Conservation (phyloP, 768 basidiomycete genomes). For the Pleurotus pulmonarius region DNA sequence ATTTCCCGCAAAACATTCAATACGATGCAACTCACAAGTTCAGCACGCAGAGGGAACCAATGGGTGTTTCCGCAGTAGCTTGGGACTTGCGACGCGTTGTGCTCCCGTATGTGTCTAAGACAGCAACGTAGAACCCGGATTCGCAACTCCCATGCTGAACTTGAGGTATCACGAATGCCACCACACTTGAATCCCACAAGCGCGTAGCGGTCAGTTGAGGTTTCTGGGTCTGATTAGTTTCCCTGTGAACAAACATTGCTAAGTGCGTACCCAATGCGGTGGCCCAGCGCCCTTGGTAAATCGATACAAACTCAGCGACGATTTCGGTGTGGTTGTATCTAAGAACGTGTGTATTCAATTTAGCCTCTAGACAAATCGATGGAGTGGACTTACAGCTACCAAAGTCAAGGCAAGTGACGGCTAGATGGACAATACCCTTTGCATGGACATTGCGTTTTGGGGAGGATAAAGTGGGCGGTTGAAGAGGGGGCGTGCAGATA, state of each 20-base stretch:
- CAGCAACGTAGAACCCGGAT: conserved; percentile 39
- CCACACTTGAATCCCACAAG: conserved; percentile 37
- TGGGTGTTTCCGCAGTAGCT: conserved; percentile 30
- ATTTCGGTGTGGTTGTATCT: conserved; percentile 36
- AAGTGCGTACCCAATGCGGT: conserved; percentile 35
- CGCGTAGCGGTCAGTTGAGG: conserved; percentile 31
- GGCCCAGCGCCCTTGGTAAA: conserved; percentile 17
- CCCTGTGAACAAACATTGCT: too few relatives aligned
- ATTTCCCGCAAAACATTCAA: neutral
- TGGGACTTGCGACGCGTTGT: conserved; percentile 25
- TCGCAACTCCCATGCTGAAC: conserved; percentile 23
- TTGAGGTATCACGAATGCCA: conserved; percentile 43
- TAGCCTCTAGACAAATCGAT: neutral
- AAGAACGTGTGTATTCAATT: neutral
- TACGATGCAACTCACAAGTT: conserved; percentile 43
- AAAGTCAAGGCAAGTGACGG: conserved; percentile 54
- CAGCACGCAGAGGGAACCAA: conserved; percentile 49
- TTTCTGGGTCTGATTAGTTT: conserved; percentile 18
- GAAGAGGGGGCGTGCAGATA: conserved; percentile 32
- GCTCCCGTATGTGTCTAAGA: conserved; percentile 44
- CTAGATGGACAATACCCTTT: conserved; percentile 39
- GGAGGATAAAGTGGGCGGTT: conserved; percentile 9
- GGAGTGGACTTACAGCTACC: conserved; percentile 47
- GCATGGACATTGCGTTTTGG: conserved; percentile 17
- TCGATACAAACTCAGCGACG: conserved; percentile 32